Evolutionary conservation across 805 yeast species (phyloP).

Genomic region (Nakazawaea wyomingensis): DNA sequence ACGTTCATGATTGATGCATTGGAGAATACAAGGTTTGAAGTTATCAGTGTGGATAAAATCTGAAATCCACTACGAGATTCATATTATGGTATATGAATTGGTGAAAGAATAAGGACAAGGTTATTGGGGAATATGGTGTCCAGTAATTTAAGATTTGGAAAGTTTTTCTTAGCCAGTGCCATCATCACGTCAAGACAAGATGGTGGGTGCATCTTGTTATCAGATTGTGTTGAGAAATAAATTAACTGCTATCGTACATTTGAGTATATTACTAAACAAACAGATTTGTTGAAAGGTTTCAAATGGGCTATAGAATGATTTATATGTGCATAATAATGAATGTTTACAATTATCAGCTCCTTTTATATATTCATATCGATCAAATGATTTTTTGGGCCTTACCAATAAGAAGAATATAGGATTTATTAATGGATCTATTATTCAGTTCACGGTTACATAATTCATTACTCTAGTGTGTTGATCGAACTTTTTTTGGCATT

Average conservation of each 20-base stretch:
- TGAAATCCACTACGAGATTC: too few relatives aligned
- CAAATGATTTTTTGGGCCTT: too few relatives aligned
- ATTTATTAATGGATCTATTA: too few relatives aligned
- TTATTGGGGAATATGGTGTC: constrained; percentile 72
- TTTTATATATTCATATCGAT: too few relatives aligned
- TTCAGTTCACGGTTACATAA: too few relatives aligned
- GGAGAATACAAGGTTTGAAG: constrained; percentile 84
- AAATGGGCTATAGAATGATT: constrained; percentile 46
- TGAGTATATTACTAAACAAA: constrained; percentile 73
- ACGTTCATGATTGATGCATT: constrained; percentile 72
- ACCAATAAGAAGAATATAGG: too few relatives aligned
- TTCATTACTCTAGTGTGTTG: too few relatives aligned
- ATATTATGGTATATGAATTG: constrained; percentile 96
- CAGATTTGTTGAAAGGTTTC: constrained; percentile 58
- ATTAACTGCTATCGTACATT: constrained; percentile 79
- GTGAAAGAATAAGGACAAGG: constrained; percentile 76
- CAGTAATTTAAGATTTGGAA: constrained; percentile 95
- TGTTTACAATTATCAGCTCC: too few relatives aligned
- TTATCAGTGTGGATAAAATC: constrained; percentile 78
- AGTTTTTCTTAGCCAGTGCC: constrained; percentile 77
- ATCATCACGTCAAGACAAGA: constrained; percentile 89
- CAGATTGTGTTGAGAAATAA: constrained; percentile 90
- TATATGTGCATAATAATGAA: too few relatives aligned
- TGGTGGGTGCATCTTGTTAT: constrained; percentile 85
- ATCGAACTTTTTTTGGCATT: too few relatives aligned